Evolutionary conservation across 805 yeast species (phyloP), one percentile per base, ranked within the genome.

Genomic region (Pichia heedii): DNA sequence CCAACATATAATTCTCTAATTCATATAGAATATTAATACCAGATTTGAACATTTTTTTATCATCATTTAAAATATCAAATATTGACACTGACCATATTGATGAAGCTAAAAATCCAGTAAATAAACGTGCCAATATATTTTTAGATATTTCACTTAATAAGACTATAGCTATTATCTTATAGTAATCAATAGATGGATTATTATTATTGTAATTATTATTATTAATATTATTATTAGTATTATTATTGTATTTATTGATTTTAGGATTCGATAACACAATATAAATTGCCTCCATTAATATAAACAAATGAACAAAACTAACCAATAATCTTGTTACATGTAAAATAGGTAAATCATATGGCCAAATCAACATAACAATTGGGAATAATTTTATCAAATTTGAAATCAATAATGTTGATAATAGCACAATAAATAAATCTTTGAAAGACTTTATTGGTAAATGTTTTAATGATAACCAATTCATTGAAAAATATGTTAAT

Each of bases 321-420:
- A 63, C 61, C n/a, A 58, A 46, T 22, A 55, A 51, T 41, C 65
- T 54, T 1, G 67, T 64, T 32, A 62, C 48, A 35, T 60, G 56
- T 33, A 64, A 81, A 3, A 82, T 69, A 1, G 81, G 69, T n/a
- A 84, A 75, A 56, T 93, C 96, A 56, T 93, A 93, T 0, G 95
- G 93, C 99, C 99, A 93, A 30, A 93, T 90, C 27, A 93, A 68
- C 89, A 90, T 90, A 29, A 93, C 69, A 18, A 93, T 82, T 0
- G 98, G 98, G 49, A 90, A 81, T 20, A 90, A 68, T 56, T 84
- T 86, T 33, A 90, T 81, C 1, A 85, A 77, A 36, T 86, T 79
- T 0, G 97, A 80, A 6, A 88, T 71, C 37, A 89, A 57, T 1
- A 88, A 70, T 0, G 95, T 82, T 10, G 80, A 71, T 1, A 87